Percentiles rank a stretch among this genome's conserved stretches.
Conservation (phyloP, 1,139 yeast species). For the Yamadazyma friedrichii region DNA sequence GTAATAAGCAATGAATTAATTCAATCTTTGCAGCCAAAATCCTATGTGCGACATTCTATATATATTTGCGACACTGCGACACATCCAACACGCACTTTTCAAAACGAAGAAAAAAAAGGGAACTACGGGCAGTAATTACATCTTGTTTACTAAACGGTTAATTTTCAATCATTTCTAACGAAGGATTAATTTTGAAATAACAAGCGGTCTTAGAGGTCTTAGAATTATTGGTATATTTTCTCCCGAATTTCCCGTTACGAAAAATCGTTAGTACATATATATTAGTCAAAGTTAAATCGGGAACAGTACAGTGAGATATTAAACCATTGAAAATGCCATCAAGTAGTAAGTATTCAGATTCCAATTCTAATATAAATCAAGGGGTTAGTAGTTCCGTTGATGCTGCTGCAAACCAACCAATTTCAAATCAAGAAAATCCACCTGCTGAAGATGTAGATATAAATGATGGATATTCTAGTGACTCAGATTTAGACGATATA, state of each 20-base stretch:
- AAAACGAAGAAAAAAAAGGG: not conserved
- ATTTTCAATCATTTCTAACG: no score
- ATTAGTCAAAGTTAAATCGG: no score
- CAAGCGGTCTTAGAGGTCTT: no score
- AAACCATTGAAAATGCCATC: conserved; percentile 4
- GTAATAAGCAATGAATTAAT: no score
- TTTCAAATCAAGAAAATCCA: not conserved
- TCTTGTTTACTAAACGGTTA: no score
- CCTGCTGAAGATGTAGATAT: not conserved
- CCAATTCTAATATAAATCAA: conserved; percentile 3
- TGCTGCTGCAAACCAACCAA: not conserved
- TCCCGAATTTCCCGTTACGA: not conserved
- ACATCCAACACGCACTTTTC: not conserved
- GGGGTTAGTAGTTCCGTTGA: not conserved
- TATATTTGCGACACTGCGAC: not conserved
- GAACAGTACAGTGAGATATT: not conserved
- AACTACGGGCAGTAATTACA: not conserved
- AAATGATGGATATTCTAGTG: conserved; percentile 6
- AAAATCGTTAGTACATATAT: not conserved
- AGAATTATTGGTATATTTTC: no score
- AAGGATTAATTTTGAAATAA: no score
- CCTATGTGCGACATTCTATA: not conserved
- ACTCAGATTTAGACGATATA: conserved; percentile 14
- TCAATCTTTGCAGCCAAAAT: conserved; percentile 1
- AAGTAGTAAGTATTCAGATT: conserved; percentile 8